These are phyloP conservation scores for Botrytis fragariae DNA, from an alignment of 2,329 filamentous ascomycete genomes.

Conservation along the genomic window DNA sequence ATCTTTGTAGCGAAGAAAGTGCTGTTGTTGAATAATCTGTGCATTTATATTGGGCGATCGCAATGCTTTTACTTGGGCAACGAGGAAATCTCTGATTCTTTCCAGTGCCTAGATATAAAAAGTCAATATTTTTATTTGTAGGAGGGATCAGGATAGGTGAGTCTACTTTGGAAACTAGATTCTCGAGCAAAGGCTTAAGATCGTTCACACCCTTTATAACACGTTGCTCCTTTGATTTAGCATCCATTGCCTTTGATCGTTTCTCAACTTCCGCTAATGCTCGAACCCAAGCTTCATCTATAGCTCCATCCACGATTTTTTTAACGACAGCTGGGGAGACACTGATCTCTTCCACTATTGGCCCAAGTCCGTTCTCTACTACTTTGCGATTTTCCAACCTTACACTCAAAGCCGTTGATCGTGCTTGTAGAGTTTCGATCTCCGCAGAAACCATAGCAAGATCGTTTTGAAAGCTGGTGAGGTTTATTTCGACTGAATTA, in stretches of 20 bases:
- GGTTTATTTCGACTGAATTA: constrained; percentile 86
- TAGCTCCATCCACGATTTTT: constrained; percentile 81
- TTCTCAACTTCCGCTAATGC: constrained; percentile 81
- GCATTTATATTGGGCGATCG: constrained; percentile 95
- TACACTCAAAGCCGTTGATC: constrained; percentile 78
- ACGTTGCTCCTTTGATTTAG: constrained; percentile 57
- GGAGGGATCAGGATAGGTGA: background rate
- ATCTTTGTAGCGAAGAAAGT: constrained; percentile 84
- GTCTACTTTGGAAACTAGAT: constrained; percentile 74
- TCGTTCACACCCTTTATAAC: constrained; percentile 77
- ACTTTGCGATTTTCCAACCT: constrained; percentile 85
- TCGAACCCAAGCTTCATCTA: constrained; percentile 87
- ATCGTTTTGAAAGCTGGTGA: constrained; percentile 91
- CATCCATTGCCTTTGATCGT: constrained; percentile 69
- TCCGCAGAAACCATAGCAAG: constrained; percentile 89
- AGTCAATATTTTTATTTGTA: background rate
- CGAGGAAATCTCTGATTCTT: constrained; percentile 89
- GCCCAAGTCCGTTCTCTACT: constrained; percentile 83
- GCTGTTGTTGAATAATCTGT: constrained; percentile 93
- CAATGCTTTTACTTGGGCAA: constrained; percentile 89
- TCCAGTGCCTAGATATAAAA: constrained; percentile 66
- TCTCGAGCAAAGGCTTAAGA: constrained; percentile 78
- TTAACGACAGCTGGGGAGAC: constrained; percentile 80
- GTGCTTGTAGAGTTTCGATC: constrained; percentile 87
- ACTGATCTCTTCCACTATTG: constrained; percentile 87